Evolutionary conservation across 805 yeast genomes (phyloP).

Genomic region (Metschnikowia similis): DNA sequence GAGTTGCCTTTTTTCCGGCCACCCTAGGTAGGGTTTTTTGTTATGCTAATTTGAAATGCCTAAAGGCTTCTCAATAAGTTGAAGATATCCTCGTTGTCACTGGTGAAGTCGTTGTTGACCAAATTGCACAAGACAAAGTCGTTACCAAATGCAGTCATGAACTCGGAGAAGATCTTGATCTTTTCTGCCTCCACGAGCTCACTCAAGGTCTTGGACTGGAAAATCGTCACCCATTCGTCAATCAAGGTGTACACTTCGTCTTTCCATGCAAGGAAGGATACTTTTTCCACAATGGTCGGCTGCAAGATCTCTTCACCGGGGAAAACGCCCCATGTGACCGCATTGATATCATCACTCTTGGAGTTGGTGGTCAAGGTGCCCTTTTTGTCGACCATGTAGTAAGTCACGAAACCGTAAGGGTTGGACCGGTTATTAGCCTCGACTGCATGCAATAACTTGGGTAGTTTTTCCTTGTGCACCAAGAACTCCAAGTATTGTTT

Average conservation of each 20-base stretch:
- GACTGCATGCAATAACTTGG: slow-evolving; percentile 37
- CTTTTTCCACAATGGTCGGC: slow-evolving; percentile 92
- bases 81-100: slow-evolving; percentile 55
- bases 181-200: slow-evolving; percentile 27
- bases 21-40: background rate
- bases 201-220: slow-evolving; percentile 34
- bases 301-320: slow-evolving; percentile 93
- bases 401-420: slow-evolving; percentile 54
- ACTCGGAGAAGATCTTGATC: slow-evolving; percentile 30
- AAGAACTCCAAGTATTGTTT: slow-evolving; percentile 89
- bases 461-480: slow-evolving; percentile 51
- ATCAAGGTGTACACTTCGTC: slow-evolving; percentile 87
- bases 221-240: slow-evolving; percentile 69
- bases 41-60: slow-evolving; percentile 1
- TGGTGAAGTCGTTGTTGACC: slow-evolving; percentile 78
- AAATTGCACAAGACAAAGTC: slow-evolving; percentile 77
- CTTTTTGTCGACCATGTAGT: slow-evolving; percentile 64
- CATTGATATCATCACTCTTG: slow-evolving; percentile 73
- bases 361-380: slow-evolving; percentile 66
- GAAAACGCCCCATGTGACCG: slow-evolving; percentile 95
- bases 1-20: background rate
- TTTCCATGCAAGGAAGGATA: slow-evolving; percentile 94
- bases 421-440: slow-evolving; percentile 38
- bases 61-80: slow-evolving; percentile 38
- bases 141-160: slow-evolving; percentile 46